Evolutionary conservation across 2,329 filamentous ascomycete genomes (phyloP), one percentile per base, ranked within the genome.

Genomic region (Aschersonia sp.): DNA sequence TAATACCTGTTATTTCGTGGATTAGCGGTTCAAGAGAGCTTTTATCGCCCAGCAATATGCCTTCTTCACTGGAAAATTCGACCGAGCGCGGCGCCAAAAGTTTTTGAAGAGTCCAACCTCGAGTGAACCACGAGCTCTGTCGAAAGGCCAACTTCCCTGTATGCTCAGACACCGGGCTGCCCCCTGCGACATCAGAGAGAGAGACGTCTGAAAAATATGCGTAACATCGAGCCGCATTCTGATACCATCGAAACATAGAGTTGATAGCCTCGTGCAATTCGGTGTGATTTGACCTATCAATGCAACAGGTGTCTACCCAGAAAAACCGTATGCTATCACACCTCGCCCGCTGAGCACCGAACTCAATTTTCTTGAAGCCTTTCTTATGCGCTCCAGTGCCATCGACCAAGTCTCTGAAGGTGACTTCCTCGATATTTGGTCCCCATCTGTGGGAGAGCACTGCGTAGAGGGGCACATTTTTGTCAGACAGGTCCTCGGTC

Each of bases 361-460:
- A 52, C 30, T 20, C 20, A 30, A 54, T 46, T 51, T 54, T 52
- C 5, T 44, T 7, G 43, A 48, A 52, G 5, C 51, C 51, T n/a
- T 10, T 30, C 32, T 51, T 51, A 30, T 50, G 30, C 30, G 47
- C 5, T 30, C 46, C 45, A 10, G 44, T 48, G 5, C 47, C 44
- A 20, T 43, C 32, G 20, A 40, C 30, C 12, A 53, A 28, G 45
- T 55, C 52, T 10, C 43, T 42, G 20, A 51, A 51, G 32, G 47
- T 51, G 4, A 56, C 49, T 31, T 56, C 54, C 7, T 54, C 45
- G 6, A 7, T 12, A 42, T 42, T n/a, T 12, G 35, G 5, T 10
- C 53, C 53, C 54, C 54, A 56, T 6, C 52, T 56, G 44, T 56
- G 55, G 40, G 55, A 55, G 9, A 56, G 45, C 29, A 55, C 54